Percentiles rank a stretch among this genome's conserved stretches.
phyloP scores from a whole-genome alignment of 228 moss, liverwort and hornwort genomes.

The Sphagnum magellanicum region DNA sequence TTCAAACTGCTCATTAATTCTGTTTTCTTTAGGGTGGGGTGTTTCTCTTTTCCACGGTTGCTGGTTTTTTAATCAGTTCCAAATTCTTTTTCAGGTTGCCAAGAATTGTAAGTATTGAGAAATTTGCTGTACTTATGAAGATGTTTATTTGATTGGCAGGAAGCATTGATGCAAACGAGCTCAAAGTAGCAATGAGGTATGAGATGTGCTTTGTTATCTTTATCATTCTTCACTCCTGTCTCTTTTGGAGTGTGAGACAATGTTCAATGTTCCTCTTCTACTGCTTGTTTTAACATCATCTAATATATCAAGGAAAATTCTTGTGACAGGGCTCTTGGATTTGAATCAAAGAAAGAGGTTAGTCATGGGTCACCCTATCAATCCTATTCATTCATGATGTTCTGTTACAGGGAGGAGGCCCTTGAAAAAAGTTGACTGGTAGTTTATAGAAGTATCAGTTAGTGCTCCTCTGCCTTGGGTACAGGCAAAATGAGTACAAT shows the following conservation, averaged over 20 bases:
- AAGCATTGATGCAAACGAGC: constrained; percentile 81
- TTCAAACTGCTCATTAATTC: too few species aligned
- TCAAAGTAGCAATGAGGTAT: constrained; percentile 97
- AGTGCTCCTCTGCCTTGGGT: background rate
- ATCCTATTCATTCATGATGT: constrained; percentile 2
- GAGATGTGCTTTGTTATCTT: background rate
- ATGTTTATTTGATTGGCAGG: constrained; percentile 17
- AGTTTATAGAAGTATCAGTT: too few species aligned
- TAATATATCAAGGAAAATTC: background rate
- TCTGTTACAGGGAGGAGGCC: background rate
- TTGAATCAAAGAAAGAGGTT: constrained; percentile 91
- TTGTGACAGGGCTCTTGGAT: constrained; percentile 86
- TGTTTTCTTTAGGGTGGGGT: too few species aligned
- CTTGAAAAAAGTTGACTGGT: background rate
- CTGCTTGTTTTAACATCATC: background rate
- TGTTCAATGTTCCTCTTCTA: background rate
- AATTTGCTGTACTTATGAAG: too few species aligned
- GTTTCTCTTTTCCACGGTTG: too few species aligned
- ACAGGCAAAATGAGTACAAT: background rate
- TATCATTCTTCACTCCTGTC: background rate
- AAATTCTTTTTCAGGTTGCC: too few species aligned
- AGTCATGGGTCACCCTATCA: constrained; percentile 1
- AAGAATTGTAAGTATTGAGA: too few species aligned
- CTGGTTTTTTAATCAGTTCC: too few species aligned
- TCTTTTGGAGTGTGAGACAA: background rate